A percentile compares a stretch with the other conserved stretches of the same genome.
phyloP scores from a whole-genome alignment of 192 early-diverging fungal genomes.

The Entomortierella parvispora region DNA sequence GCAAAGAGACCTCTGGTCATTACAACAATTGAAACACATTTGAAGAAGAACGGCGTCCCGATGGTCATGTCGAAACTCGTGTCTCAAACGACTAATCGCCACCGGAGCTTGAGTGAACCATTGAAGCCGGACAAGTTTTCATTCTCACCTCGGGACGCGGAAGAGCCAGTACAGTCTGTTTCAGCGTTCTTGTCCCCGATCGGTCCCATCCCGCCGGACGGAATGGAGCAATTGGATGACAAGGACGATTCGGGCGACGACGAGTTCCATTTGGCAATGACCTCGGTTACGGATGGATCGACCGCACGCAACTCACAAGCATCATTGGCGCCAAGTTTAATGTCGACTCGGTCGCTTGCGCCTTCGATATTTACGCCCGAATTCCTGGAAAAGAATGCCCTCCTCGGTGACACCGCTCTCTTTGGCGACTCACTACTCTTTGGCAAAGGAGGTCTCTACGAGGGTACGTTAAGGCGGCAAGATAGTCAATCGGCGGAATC shows the following conservation, averaged over 20 bases:
- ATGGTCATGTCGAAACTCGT: conserved; percentile 50
- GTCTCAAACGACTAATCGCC: conserved; percentile 36
- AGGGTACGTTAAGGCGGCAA: neutral
- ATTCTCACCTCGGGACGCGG: conserved; percentile 16
- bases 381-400: conserved; percentile 31
- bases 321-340: conserved; percentile 25
- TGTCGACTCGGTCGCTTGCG: conserved; percentile 18
- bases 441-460: conserved; percentile 39
- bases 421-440: conserved; percentile 43
- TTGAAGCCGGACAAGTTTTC: conserved; percentile 29
- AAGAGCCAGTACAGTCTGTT: conserved; percentile 26
- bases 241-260: conserved; percentile 31
- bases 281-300: neutral
- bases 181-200: conserved; percentile 39
- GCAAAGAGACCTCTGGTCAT: conserved; percentile 62
- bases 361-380: conserved; percentile 40
- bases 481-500: neutral
- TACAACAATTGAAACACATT: conserved; percentile 59
- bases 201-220: conserved; percentile 12
- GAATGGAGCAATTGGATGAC: conserved; percentile 12
- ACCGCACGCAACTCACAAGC: neutral
- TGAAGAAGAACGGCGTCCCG: conserved; percentile 59
- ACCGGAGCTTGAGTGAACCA: conserved; percentile 46
- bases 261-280: conserved; percentile 6
- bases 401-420: conserved; percentile 29